A percentile compares a stretch with the other conserved stretches of the same genome.
Conservation (phyloP, 2,329 filamentous ascomycete genomes). For the Fusarium redolens region DNA sequence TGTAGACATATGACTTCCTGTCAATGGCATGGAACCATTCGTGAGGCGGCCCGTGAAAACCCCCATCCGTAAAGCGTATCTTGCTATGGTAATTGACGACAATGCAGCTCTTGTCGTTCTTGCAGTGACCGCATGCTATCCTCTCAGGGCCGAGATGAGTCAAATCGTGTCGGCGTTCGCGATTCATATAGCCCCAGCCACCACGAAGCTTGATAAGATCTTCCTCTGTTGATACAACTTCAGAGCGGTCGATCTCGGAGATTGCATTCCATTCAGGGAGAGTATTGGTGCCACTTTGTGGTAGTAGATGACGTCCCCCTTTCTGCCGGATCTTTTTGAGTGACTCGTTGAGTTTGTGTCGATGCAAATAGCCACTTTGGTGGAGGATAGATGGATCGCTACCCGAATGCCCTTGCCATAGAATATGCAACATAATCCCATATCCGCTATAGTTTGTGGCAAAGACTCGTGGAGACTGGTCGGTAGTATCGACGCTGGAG, state of each 20-base stretch:
- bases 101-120: not conserved
- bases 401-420: not conserved
- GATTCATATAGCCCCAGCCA: not conserved
- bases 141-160: accelerated
- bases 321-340: not conserved
- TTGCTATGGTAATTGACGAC: not conserved
- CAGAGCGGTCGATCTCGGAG: not conserved
- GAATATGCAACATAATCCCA: not conserved
- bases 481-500: not conserved
- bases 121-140: not conserved
- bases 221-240: not conserved
- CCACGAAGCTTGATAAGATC: not conserved
- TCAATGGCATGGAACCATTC: not conserved
- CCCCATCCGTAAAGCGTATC: not conserved
- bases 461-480: not conserved
- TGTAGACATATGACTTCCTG: not conserved
- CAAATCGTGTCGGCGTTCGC: not conserved
- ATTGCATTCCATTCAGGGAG: not conserved
- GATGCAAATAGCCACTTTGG: not conserved
- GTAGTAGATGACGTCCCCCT: not conserved
- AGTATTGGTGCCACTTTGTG: not conserved
- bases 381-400: not conserved
- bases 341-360: not conserved
- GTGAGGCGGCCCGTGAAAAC: not conserved
- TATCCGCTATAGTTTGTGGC: accelerated